phyloP scores from a whole-genome alignment of 352 stramenopile species.

The Pythium rishiriense region DNA sequence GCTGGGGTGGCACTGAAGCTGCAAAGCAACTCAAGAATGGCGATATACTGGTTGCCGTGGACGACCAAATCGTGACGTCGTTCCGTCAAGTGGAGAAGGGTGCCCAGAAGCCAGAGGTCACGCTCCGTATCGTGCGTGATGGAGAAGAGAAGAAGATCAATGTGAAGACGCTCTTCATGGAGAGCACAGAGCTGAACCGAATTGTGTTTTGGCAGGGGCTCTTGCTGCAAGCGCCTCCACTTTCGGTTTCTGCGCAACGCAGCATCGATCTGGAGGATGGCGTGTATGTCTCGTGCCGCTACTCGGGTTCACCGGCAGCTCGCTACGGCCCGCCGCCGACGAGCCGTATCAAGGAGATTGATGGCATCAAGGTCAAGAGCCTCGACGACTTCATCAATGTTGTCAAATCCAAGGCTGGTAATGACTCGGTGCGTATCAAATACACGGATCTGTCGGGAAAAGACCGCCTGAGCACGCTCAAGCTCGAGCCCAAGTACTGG shows the following conservation, averaged over 20 bases:
- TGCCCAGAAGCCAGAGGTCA: slow-evolving; percentile 74
- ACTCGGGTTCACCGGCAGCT: slow-evolving; percentile 85
- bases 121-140: slow-evolving; percentile 86
- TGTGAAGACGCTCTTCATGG: slow-evolving; percentile 79
- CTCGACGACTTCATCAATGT: slow-evolving; percentile 90
- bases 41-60: slow-evolving; percentile 85
- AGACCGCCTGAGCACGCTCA: slow-evolving; percentile 83
- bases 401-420: slow-evolving; percentile 59
- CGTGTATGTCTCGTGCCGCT: slow-evolving; percentile 87
- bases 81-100: slow-evolving; percentile 86
- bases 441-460: slow-evolving; percentile 89
- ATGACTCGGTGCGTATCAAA: slow-evolving; percentile 87
- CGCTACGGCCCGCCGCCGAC: slow-evolving; percentile 88
- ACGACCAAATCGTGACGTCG: slow-evolving; percentile 81
- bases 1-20: slow-evolving; percentile 75
- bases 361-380: slow-evolving; percentile 82
- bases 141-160: slow-evolving; percentile 63
- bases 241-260: slow-evolving; percentile 84
- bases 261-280: slow-evolving; percentile 82
- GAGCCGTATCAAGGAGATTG: slow-evolving; percentile 90
- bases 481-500: slow-evolving; percentile 91
- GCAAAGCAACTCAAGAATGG: slow-evolving; percentile 73
- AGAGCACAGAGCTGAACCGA: slow-evolving; percentile 87
- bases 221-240: slow-evolving; percentile 85
- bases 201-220: slow-evolving; percentile 92